Base-by-base conservation (phyloP, 805 yeast genomes). In the Starmera pachycereana region DNA sequence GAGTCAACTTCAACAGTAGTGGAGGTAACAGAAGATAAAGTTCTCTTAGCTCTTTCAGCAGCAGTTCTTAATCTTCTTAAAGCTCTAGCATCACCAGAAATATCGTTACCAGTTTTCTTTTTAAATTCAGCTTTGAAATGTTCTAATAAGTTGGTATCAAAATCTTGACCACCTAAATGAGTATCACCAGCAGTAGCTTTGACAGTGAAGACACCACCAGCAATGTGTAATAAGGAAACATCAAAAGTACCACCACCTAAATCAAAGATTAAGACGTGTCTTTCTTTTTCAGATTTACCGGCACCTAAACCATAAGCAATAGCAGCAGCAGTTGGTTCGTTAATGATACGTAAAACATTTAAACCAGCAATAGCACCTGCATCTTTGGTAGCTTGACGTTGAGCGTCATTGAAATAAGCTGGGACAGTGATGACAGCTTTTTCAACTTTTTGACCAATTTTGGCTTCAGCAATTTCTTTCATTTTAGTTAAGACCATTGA, bases 141-240 rank as follows among this genome's bases (percentile, higher is more conserved):
- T 69, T 79, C 90, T 55, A 89, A 83, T 65, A 90, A 76, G 81
- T 89, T 85, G 76, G 88, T 82, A 73, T 89, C 97, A 69, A 89
- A 89, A 73, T 89, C 97, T 77, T 89, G 96, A 78, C 97, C 97
- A 79, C 97, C 97, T 73, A 89, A 81, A 72, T 89, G 97, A 57
- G 97, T 89, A 74, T 89, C 96, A 86, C 97, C 97, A 59, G 96
- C 95, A 54, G 97, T 88, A 53, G 97, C 88, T 76, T 88, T 88
- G 57, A 88, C 97, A 66, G 88, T 90, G 76, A 88, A 88, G 59
- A 88, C 86, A 71, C 96, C 97, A 62, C 88, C 96, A 62, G 87
- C 95, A 61, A 88, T 85, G 64, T 89, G 79, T 63, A 88, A 75
- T 50, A 88, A 75, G 39, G 96, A 89, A 42, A 88, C 96, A 84